A percentile compares a stretch with the other conserved stretches of the same genome.
These are phyloP conservation scores for Cyclotella baltica DNA, from an alignment of 108 stramenopile genomes.

Conservation along the genomic window DNA sequence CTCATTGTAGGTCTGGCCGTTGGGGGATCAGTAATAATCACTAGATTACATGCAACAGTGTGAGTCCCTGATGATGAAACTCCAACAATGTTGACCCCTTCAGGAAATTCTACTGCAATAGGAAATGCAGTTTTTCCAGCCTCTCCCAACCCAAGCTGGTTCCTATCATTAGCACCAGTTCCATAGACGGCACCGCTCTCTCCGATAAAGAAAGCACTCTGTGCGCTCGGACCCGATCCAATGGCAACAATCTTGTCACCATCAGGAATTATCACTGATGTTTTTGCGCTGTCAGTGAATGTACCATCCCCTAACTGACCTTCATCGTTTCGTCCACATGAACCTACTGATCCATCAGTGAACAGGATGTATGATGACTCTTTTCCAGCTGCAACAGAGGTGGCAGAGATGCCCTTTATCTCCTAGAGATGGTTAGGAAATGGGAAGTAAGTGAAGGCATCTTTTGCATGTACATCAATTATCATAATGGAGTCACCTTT, in stretches of 20 bases:
- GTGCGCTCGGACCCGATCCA: conserved; percentile 40
- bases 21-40: not conserved
- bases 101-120: not conserved
- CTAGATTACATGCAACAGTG: not conserved
- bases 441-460: not conserved
- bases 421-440: conserved; percentile 10
- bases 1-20: not conserved
- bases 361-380: conserved; percentile 46
- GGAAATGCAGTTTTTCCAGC: not conserved
- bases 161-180: conserved; percentile 30
- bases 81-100: not conserved
- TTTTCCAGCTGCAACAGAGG: conserved; percentile 12
- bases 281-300: conserved; percentile 18
- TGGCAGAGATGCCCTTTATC: not conserved
- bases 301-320: conserved; percentile 55
- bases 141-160: conserved; percentile 15
- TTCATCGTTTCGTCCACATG: conserved; percentile 46
- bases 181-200: conserved; percentile 2
- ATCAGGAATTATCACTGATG: conserved; percentile 23
- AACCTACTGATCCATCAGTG: conserved; percentile 34
- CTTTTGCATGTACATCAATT: not conserved
- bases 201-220: conserved; percentile 38
- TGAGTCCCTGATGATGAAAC: conserved; percentile 5
- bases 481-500: not conserved
- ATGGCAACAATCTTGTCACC: conserved; percentile 14